Percentiles rank a stretch among this genome's conserved stretches.
Evolutionary conservation across 169 alveolate species (phyloP).

Genomic region (Ichthyophthirius multifiliis): DNA sequence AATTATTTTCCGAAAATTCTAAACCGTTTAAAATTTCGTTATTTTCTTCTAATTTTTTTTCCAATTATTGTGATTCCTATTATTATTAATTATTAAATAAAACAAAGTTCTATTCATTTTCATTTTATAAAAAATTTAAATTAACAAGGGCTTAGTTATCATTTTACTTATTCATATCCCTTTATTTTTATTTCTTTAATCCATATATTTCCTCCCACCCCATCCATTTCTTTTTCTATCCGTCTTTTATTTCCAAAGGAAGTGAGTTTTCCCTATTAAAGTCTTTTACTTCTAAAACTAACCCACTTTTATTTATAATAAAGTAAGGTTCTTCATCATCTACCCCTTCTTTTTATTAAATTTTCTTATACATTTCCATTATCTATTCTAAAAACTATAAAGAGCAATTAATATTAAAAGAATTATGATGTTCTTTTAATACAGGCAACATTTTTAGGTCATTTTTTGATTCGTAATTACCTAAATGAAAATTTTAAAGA

Average conservation of each 20-base stretch:
- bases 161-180: not conserved
- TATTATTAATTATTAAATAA: too few species aligned
- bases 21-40: too few species aligned
- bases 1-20: too few species aligned
- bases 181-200: not conserved
- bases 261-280: conserved; percentile 6
- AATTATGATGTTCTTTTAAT: conserved; percentile 29
- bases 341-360: too few species aligned
- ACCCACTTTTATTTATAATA: conserved; percentile 26
- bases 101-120: not conserved
- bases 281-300: conserved; percentile 15
- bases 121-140: not conserved
- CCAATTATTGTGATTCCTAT: too few species aligned
- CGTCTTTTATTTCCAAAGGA: not conserved
- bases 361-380: conserved; percentile 17
- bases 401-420: conserved; percentile 22
- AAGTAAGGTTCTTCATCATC: conserved; percentile 36
- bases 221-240: not conserved
- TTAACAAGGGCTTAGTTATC: conserved; percentile 9
- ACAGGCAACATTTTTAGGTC: not conserved
- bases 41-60: too few species aligned
- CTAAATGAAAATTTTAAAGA: not conserved
- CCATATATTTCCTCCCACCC: not conserved
- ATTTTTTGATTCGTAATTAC: not conserved
- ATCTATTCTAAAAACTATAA: conserved; percentile 23